Conservation (phyloP, 192 early-diverging fungal species). For the Rhizoclosmatium sp. region DNA sequence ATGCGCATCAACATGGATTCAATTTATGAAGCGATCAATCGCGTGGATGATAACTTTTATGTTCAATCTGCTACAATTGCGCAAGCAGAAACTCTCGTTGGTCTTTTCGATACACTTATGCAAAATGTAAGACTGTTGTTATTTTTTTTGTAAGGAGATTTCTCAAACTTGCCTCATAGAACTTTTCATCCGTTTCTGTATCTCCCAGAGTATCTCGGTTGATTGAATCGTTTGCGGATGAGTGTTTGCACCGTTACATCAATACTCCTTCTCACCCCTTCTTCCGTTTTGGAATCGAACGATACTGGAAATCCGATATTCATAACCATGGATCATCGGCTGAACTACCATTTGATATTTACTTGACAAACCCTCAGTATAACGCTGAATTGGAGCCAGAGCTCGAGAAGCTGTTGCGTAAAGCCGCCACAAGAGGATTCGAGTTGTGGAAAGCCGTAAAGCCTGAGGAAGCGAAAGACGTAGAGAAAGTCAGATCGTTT, state of each 20-base stretch:
- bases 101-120: slow-evolving; percentile 4
- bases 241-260: neutral
- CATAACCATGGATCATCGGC: neutral
- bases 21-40: neutral
- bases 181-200: slow-evolving; percentile 11
- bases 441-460: neutral
- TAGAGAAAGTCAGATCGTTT: neutral
- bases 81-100: neutral
- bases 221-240: neutral
- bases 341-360: neutral
- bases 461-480: neutral
- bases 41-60: neutral
- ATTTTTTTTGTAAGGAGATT: neutral
- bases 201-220: neutral
- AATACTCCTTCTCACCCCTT: slow-evolving; percentile 11
- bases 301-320: slow-evolving; percentile 4
- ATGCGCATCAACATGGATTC: slow-evolving; percentile 19
- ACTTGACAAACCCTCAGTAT: slow-evolving; percentile 8
- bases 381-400: neutral
- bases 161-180: neutral
- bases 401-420: neutral
- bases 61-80: neutral
- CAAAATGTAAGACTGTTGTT: neutral
- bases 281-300: slow-evolving; percentile 13
- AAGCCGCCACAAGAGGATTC: neutral